Conservation (phyloP, 371 early-diverging fungal genomes). For the Mortierella sp. region DNA sequence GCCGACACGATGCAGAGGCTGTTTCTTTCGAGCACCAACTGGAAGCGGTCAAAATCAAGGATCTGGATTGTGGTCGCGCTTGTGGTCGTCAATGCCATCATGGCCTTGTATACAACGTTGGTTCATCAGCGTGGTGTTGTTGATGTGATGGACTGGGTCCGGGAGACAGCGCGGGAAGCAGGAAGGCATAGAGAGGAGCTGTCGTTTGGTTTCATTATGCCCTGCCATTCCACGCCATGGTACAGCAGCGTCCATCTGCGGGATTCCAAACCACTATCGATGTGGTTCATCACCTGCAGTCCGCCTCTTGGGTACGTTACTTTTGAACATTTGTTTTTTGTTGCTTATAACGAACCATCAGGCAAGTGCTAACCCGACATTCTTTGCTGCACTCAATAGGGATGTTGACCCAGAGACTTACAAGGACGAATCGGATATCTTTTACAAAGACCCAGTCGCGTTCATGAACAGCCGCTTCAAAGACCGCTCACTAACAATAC, state of each 20-base stretch:
- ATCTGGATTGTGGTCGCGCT: slow-evolving; percentile 41
- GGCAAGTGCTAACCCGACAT: too few species aligned
- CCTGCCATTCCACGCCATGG: slow-evolving; percentile 97
- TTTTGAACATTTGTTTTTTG: neutral
- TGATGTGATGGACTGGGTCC: slow-evolving; percentile 83
- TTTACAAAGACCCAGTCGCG: slow-evolving; percentile 76
- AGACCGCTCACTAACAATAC: slow-evolving; percentile 3
- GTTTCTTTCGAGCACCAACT: slow-evolving; percentile 26
- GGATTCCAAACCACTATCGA: slow-evolving; percentile 58
- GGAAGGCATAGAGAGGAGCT: slow-evolving; percentile 30
- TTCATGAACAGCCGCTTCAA: slow-evolving; percentile 62
- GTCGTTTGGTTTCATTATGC: slow-evolving; percentile 86
- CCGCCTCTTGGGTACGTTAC: slow-evolving; percentile 77
- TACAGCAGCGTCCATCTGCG: slow-evolving; percentile 78
- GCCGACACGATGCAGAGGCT: slow-evolving; percentile 65
- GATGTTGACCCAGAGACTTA: slow-evolving; percentile 57
- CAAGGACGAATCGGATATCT: slow-evolving; percentile 86
- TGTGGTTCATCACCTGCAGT: slow-evolving; percentile 93
- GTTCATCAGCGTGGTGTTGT: slow-evolving; percentile 95
- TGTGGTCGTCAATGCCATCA: slow-evolving; percentile 73
- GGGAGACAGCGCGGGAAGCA: slow-evolving; percentile 56
- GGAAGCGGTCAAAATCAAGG: slow-evolving; percentile 14
- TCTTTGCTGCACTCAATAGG: slow-evolving; percentile 13
- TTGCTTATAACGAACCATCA: neutral
- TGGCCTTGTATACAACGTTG: slow-evolving; percentile 77